Base-by-base conservation (phyloP, 139 green algal species). In the Chlorella sorokiniana region DNA sequence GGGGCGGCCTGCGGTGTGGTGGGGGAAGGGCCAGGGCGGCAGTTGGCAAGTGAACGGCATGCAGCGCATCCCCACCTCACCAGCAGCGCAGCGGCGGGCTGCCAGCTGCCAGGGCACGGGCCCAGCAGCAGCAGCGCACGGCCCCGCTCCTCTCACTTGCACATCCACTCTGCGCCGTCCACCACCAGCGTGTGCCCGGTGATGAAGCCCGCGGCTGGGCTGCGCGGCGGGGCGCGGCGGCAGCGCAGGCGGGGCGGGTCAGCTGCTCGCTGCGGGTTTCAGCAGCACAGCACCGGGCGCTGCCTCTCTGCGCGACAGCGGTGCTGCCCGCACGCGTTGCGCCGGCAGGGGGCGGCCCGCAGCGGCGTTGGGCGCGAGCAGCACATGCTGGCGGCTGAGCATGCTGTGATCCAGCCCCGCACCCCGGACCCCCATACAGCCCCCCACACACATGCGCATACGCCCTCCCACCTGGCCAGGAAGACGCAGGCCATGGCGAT, bases 401-500 rank as follows among this genome's bases (percentile, higher is more conserved):
- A n/a, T n/a, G n/a, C n/a, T n/a, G n/a, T n/a, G n/a, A n/a, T n/a
- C n/a, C n/a, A n/a, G n/a, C n/a, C n/a, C n/a, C n/a, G n/a, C n/a
- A n/a, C n/a, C n/a, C n/a, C n/a, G n/a, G n/a, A n/a, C n/a, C n/a
- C n/a, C n/a, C n/a, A n/a, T n/a, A n/a, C n/a, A n/a, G n/a, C n/a
- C n/a, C n/a, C n/a, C n/a, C n/a, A n/a, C n/a, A n/a, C n/a, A n/a
- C n/a, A n/a, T n/a, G n/a, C n/a, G n/a, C n/a, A n/a, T n/a, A n/a
- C n/a, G n/a, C n/a, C n/a, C n/a, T n/a, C n/a, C n/a, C 79, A 73
- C 9, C 90, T 93, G 18, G 87, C 76, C 42, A 99, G 88, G 87
- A 93, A 99, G 2, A 97, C 72, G 42, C 84, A 90, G 2, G 91
- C 92, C 87, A 96, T 92, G 23, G 91, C 96, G 23, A 98, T 98